A percentile compares a stretch with the other conserved stretches of the same genome.
Evolutionary conservation across 179 eudicot species (phyloP).

Genomic region (Heliamphora pulchella): DNA sequence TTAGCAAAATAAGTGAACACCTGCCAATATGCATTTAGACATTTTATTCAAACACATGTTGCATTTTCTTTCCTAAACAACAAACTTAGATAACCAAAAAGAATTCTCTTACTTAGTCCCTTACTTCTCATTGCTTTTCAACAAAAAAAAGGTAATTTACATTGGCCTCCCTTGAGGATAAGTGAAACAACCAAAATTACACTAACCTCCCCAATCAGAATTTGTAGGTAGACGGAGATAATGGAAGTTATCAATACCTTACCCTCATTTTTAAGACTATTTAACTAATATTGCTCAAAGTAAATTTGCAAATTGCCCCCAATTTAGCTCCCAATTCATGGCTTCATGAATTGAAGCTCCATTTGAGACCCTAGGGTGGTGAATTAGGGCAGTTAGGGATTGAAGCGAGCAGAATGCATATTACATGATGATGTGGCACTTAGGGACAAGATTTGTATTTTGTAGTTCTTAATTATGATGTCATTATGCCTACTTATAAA

Average conservation of each 20-base stretch:
- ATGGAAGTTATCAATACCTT: background rate
- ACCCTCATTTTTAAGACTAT: background rate
- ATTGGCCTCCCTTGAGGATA: background rate
- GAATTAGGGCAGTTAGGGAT: background rate
- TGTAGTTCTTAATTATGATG: background rate
- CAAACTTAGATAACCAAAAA: background rate
- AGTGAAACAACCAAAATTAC: background rate
- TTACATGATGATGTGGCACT: no score
- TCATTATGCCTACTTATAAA: background rate
- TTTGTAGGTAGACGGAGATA: background rate
- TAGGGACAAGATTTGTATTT: no score
- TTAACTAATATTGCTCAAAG: background rate
- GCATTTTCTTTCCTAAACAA: background rate
- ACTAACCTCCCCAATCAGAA: background rate
- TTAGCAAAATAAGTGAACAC: background rate
- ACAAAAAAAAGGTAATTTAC: background rate
- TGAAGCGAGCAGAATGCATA: no score
- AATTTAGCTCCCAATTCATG: background rate
- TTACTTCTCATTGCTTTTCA: background rate
- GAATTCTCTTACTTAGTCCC: background rate
- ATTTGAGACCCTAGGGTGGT: background rate
- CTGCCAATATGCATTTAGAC: background rate
- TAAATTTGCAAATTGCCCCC: background rate
- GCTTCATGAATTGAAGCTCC: background rate
- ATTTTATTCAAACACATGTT: background rate